Conservation (phyloP, 2,329 filamentous ascomycete genomes). For the Keithomyces neogunnii region DNA sequence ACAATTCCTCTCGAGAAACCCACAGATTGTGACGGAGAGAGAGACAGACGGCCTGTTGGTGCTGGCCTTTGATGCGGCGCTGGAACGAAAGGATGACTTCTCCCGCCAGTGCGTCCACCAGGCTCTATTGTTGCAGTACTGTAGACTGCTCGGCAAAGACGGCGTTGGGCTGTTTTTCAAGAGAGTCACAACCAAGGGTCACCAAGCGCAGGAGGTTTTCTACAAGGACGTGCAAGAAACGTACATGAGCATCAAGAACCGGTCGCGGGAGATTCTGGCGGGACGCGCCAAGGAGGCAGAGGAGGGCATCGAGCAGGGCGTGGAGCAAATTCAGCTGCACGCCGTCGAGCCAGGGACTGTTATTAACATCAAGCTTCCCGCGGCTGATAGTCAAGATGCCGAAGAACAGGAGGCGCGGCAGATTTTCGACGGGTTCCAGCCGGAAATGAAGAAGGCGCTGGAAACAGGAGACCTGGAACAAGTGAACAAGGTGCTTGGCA, state of each 20-base stretch:
- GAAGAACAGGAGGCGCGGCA: conserved; percentile 55
- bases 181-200: conserved; percentile 79
- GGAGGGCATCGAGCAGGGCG: conserved; percentile 61
- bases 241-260: conserved; percentile 70
- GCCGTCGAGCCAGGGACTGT: conserved; percentile 88
- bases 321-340: conserved; percentile 96
- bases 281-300: conserved; percentile 40
- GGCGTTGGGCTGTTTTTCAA: conserved; percentile 93
- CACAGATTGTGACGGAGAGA: conserved; percentile 68
- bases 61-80: conserved; percentile 81
- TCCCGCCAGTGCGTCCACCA: conserved; percentile 88
- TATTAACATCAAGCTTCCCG: conserved; percentile 80
- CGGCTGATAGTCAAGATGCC: conserved; percentile 56
- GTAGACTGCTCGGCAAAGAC: conserved; percentile 77
- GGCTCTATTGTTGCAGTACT: conserved; percentile 88
- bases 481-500: conserved; percentile 54
- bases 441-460: conserved; percentile 72
- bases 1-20: conserved; percentile 71
- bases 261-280: conserved; percentile 61
- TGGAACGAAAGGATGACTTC: conserved; percentile 67
- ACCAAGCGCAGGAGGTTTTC: conserved; percentile 88
- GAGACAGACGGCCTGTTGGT: conserved; percentile 89
- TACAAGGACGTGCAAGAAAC: conserved; percentile 86
- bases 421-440: conserved; percentile 77
- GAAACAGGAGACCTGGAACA: conserved; percentile 78